phyloP scores from a whole-genome alignment of 768 basidiomycete genomes.

The Xerocomellus intermedius region DNA sequence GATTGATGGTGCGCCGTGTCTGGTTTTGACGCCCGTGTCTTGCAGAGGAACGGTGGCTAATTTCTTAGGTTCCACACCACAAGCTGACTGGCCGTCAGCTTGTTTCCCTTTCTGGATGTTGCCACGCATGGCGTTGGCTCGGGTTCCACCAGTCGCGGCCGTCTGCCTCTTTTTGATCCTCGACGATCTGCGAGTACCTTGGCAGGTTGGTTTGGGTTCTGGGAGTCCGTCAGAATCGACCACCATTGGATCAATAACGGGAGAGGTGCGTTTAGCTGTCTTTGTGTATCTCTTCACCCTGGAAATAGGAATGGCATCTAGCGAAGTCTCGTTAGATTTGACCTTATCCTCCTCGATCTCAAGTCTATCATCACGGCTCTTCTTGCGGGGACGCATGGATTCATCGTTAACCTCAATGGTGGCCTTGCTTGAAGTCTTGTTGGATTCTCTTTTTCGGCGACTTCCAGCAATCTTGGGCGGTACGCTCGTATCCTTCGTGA shows the following conservation, averaged over 20 bases:
- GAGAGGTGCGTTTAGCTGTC: slow-evolving; percentile 35
- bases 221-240: slow-evolving; percentile 37
- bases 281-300: slow-evolving; percentile 33
- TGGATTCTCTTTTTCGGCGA: slow-evolving; percentile 28
- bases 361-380: slow-evolving; percentile 10
- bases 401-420: slow-evolving; percentile 15
- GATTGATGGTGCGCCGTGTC: not conserved
- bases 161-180: slow-evolving; percentile 17
- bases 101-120: slow-evolving; percentile 9
- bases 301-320: slow-evolving; percentile 1
- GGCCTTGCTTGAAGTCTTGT: slow-evolving; percentile 1
- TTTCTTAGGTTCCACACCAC: not conserved
- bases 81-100: not conserved
- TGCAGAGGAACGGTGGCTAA: not conserved
- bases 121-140: slow-evolving; percentile 30
- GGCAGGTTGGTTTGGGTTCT: slow-evolving; percentile 1
- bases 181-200: slow-evolving; percentile 15
- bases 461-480: slow-evolving; percentile 20
- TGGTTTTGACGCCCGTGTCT: not conserved
- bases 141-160: not conserved
- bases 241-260: slow-evolving; percentile 8
- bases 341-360: not conserved
- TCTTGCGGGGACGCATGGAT: slow-evolving; percentile 20
- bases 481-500: not conserved
- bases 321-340: not conserved